Conservation (phyloP, 1,139 yeast species). For the Pichia sp. region DNA sequence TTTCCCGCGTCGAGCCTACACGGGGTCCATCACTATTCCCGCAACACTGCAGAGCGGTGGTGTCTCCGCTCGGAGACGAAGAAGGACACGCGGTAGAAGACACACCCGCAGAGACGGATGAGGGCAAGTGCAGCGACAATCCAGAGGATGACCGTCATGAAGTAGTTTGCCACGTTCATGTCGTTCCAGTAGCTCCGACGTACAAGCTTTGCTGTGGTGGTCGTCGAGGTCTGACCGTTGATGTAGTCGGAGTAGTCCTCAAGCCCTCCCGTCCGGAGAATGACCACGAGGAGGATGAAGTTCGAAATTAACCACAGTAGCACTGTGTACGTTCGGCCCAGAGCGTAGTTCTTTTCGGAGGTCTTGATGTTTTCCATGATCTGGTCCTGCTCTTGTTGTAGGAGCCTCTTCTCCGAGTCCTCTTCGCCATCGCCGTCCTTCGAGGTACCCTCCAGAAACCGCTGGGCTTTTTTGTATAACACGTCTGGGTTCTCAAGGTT, state of each 20-base stretch:
- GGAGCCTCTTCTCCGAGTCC: constrained; percentile 11
- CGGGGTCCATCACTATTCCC: neutral
- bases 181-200: constrained; percentile 43
- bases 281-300: constrained; percentile 69
- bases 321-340: constrained; percentile 89
- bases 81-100: constrained; percentile 35
- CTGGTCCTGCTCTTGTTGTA: constrained; percentile 16
- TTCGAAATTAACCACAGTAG: constrained; percentile 82
- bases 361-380: constrained; percentile 37
- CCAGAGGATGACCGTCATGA: constrained; percentile 75
- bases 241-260: constrained; percentile 33
- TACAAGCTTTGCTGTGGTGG: constrained; percentile 31
- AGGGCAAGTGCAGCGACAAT: constrained; percentile 72
- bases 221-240: constrained; percentile 37
- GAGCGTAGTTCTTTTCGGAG: constrained; percentile 44
- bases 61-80: constrained; percentile 21
- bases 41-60: constrained; percentile 15
- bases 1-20: neutral
- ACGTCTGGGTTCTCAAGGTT: constrained; percentile 31
- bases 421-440: neutral
- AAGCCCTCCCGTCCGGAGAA: constrained; percentile 42
- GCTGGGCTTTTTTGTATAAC: constrained; percentile 25
- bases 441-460: neutral
- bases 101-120: constrained; percentile 61
- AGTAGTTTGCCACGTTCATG: constrained; percentile 34